Evolutionary conservation across 768 basidiomycete genomes (phyloP).

Genomic region (Mycena alexandri): DNA sequence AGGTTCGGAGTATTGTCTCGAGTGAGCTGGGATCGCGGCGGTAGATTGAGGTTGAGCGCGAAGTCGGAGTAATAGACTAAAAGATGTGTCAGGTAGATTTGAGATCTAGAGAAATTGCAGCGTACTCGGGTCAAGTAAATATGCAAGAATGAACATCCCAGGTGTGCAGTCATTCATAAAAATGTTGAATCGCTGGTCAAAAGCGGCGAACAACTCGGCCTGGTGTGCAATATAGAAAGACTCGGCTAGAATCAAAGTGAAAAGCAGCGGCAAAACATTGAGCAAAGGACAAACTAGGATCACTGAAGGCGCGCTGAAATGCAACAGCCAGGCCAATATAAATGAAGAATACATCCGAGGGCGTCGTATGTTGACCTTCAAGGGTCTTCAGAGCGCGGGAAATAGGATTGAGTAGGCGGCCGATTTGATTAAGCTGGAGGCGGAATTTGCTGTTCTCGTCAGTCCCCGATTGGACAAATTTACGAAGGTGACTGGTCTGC

Average conservation of each 20-base stretch:
- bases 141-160: conserved; percentile 18
- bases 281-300: neutral
- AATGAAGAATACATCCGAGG: conserved; percentile 7
- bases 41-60: conserved; percentile 1
- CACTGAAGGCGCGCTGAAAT: conserved; percentile 6
- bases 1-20: neutral
- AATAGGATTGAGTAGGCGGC: neutral
- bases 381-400: conserved; percentile 13
- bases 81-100: too few species aligned
- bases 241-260: neutral
- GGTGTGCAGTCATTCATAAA: conserved; percentile 20
- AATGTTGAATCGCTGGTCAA: conserved; percentile 2
- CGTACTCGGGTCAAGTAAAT: conserved; percentile 18
- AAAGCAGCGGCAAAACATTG: neutral
- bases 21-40: neutral
- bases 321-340: conserved; percentile 4
- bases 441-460: conserved; percentile 1
- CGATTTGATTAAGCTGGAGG: neutral
- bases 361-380: conserved; percentile 5
- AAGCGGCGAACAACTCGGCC: neutral
- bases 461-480: conserved; percentile 3
- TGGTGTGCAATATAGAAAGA: conserved; percentile 14
- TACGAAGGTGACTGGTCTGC: conserved; percentile 6
- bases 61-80: conserved; percentile 14
- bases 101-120: too few species aligned